These are phyloP conservation scores for Boletus tylopilopsis DNA, from an alignment of 768 basidiomycete species.

Conservation along the genomic window DNA sequence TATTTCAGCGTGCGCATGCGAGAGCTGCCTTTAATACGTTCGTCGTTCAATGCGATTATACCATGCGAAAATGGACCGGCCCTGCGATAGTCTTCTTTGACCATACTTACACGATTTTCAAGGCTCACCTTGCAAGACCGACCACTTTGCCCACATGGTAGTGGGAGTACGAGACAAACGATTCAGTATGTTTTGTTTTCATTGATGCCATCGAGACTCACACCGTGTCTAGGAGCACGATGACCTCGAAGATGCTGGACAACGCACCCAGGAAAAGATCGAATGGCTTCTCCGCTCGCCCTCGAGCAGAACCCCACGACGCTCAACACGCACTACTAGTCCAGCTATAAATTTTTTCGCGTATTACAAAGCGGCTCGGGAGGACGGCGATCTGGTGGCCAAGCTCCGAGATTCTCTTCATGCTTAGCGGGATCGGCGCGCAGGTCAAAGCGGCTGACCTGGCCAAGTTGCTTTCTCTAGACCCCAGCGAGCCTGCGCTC, in stretches of 20 bases:
- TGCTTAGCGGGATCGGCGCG: conserved; percentile 25
- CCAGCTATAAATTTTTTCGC: conserved; percentile 49
- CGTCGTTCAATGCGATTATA: conserved; percentile 50
- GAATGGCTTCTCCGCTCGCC: conserved; percentile 45
- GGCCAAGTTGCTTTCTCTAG: conserved; percentile 45
- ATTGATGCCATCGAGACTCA: neutral
- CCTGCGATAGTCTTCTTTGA: conserved; percentile 49
- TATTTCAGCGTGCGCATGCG: conserved; percentile 58
- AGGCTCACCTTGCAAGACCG: conserved; percentile 38
- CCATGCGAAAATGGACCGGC: conserved; percentile 43
- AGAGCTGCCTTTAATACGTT: conserved; percentile 68
- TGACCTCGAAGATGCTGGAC: conserved; percentile 44
- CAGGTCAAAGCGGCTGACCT: conserved; percentile 40
- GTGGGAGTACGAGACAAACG: conserved; percentile 48
- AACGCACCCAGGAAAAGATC: conserved; percentile 39
- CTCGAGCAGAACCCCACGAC: conserved; percentile 52
- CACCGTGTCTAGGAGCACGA: conserved; percentile 39
- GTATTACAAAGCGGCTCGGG: conserved; percentile 40
- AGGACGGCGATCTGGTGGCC: conserved; percentile 1
- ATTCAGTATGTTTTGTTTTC: too few species aligned
- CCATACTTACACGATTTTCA: conserved; percentile 34
- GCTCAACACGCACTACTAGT: conserved; percentile 48
- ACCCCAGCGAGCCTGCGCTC: conserved; percentile 53
- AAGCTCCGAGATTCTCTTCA: conserved; percentile 13
- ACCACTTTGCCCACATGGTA: conserved; percentile 52